A percentile compares a stretch with the other conserved stretches of the same genome.
phyloP scores from a whole-genome alignment of 257 asterid species.

The Nicotiana sylvestris region DNA sequence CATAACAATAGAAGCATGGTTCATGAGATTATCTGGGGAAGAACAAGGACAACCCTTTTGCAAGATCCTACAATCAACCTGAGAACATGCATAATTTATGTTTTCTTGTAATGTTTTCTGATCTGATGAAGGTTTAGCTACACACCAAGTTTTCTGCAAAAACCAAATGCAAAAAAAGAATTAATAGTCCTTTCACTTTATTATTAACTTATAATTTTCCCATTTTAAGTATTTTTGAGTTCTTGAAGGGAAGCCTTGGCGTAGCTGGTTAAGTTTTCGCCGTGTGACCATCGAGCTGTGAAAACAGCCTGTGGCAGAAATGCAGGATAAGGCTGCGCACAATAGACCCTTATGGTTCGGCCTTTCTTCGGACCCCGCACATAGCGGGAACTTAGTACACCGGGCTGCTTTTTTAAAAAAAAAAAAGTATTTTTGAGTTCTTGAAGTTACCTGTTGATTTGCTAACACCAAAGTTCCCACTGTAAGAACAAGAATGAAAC shows the following conservation, averaged over 20 bases:
- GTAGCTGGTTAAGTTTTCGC: too few species aligned
- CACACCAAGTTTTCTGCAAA: conserved; percentile 57
- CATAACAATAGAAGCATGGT: conserved; percentile 68
- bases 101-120: conserved; percentile 13
- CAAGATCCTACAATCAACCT: conserved; percentile 34
- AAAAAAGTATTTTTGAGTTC: background rate
- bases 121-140: conserved; percentile 57
- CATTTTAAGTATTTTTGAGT: background rate
- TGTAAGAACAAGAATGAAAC: background rate
- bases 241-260: too few species aligned
- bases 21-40: conserved; percentile 33
- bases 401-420: too few species aligned
- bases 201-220: background rate
- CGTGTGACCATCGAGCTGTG: background rate
- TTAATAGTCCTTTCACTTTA: background rate
- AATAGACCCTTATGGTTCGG: too few species aligned
- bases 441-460: conserved; percentile 2
- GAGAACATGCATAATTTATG: conserved; percentile 38
- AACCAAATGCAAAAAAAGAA: background rate
- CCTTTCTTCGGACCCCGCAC: too few species aligned
- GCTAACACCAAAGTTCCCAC: background rate
- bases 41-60: conserved; percentile 40
- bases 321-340: too few species aligned
- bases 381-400: too few species aligned
- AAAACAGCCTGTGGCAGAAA: too few species aligned